Conservation (phyloP, 2,329 filamentous ascomycete species). For the Scedosporium aurantiacum region DNA sequence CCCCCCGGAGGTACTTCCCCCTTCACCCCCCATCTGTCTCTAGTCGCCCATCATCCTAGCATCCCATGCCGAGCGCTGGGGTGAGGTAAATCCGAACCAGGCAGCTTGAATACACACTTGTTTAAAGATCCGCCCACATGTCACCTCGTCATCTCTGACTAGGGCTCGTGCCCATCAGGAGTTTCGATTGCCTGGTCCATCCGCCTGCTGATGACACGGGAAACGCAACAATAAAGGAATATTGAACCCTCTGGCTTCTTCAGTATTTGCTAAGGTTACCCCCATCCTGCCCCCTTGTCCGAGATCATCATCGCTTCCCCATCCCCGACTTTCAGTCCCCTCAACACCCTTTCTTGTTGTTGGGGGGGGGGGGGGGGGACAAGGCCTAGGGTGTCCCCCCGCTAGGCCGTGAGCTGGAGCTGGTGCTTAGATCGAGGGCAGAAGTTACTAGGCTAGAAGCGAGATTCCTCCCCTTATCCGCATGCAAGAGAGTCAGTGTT, state of each 20-base stretch:
- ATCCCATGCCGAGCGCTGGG: not conserved
- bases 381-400: no score
- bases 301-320: not conserved
- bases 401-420: no score
- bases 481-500: not conserved
- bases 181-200: constrained; percentile 2
- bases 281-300: not conserved
- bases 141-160: not conserved
- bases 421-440: no score
- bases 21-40: not conserved
- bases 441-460: not conserved
- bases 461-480: not conserved
- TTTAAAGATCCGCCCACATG: not conserved
- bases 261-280: not conserved
- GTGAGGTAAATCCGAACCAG: not conserved
- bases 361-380: no score
- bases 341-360: not conserved
- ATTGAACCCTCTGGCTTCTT: not conserved
- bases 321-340: no score
- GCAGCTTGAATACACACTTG: not conserved
- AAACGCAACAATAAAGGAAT: constrained; percentile 5
- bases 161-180: constrained; percentile 3
- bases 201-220: constrained; percentile 4
- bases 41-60: not conserved
- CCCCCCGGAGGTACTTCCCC: not conserved